These are phyloP conservation scores for Rickenella mellea DNA, from an alignment of 768 basidiomycete species.

Conservation along the genomic window DNA sequence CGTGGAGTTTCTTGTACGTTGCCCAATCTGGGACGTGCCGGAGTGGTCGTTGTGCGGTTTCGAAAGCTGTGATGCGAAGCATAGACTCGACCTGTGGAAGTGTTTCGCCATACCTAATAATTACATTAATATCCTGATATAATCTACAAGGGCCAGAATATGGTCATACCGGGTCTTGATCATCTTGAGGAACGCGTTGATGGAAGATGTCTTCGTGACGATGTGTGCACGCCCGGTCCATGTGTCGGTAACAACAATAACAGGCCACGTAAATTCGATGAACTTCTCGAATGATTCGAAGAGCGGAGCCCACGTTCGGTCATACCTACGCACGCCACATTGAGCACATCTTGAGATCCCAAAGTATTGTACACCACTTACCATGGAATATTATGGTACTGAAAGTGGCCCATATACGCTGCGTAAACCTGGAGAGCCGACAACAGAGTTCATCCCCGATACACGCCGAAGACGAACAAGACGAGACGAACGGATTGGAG, in stretches of 20 bases:
- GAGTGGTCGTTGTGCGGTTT: conserved; percentile 56
- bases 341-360: background rate
- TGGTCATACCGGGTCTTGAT: conserved; percentile 59
- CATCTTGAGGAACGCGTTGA: conserved; percentile 76
- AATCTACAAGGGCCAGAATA: no score
- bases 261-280: conserved; percentile 76
- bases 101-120: conserved; percentile 69
- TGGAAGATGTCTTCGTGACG: conserved; percentile 62
- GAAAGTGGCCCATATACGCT: conserved; percentile 74
- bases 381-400: conserved; percentile 62
- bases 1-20: conserved; percentile 59
- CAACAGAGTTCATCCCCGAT: conserved; percentile 1
- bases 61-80: conserved; percentile 58
- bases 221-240: conserved; percentile 69
- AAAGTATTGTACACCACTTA: conserved; percentile 16
- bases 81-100: conserved; percentile 67
- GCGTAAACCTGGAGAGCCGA: conserved; percentile 44
- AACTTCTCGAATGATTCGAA: conserved; percentile 77
- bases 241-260: conserved; percentile 64
- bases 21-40: conserved; percentile 61
- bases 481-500: conserved; percentile 59
- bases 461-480: conserved; percentile 1
- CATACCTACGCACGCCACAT: conserved; percentile 45
- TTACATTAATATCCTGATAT: no score
- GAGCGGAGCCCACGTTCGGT: conserved; percentile 69